Evolutionary conservation across 2,329 filamentous ascomycete species (phyloP).

Genomic region (Hymenoscyphus fructigenus): DNA sequence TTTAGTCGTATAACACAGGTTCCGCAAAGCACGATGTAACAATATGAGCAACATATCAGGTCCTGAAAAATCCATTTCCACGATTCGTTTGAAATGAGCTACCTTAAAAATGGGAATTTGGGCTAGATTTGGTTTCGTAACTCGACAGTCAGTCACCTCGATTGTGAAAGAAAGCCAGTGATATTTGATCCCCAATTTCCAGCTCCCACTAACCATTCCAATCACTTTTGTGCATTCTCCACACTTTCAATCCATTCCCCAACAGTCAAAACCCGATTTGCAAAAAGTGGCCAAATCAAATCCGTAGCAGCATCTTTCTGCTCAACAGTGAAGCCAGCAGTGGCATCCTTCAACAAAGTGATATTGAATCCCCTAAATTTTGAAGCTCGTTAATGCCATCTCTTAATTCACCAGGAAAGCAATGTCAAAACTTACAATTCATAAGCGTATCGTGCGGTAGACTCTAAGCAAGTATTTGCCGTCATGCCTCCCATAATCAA

Average conservation of each 20-base stretch:
- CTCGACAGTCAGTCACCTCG: too few relatives aligned
- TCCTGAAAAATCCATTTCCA: too few relatives aligned
- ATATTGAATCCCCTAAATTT: slow-evolving; percentile 29
- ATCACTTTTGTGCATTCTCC: neutral
- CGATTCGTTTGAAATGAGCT: too few relatives aligned
- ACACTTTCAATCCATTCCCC: slow-evolving; percentile 28
- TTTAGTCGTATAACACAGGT: too few relatives aligned
- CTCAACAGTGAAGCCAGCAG: slow-evolving; percentile 29
- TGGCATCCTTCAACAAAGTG: slow-evolving; percentile 32
- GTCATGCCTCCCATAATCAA: slow-evolving; percentile 37
- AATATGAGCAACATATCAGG: too few relatives aligned
- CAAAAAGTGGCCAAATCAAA: slow-evolving; percentile 34
- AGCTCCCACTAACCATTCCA: neutral
- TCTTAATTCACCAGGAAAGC: neutral
- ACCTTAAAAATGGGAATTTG: too few relatives aligned
- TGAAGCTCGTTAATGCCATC: neutral
- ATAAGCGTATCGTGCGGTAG: slow-evolving; percentile 38
- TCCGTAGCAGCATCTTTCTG: slow-evolving; percentile 29
- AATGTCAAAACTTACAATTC: slow-evolving; percentile 31
- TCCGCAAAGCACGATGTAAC: too few relatives aligned
- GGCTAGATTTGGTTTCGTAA: too few relatives aligned
- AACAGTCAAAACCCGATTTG: slow-evolving; percentile 29
- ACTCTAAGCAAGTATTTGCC: slow-evolving; percentile 38
- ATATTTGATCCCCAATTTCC: too few relatives aligned
- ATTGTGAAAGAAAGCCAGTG: too few relatives aligned